Base-by-base conservation (phyloP, 768 basidiomycete species). In the Cubamyces sp. region DNA sequence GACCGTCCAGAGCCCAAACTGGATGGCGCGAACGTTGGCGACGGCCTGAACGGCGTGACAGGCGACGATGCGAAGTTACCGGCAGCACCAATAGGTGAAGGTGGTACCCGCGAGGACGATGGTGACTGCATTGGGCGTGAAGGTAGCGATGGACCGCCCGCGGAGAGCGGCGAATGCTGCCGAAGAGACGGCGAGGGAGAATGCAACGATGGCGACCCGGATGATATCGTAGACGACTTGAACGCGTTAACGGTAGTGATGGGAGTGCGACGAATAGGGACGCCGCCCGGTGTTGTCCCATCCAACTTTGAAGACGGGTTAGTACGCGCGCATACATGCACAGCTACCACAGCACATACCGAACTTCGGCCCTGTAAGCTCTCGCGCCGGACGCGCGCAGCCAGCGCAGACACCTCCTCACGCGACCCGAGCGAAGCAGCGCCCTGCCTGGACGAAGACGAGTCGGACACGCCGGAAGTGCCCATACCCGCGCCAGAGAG, bases 181-280 rank as follows among this genome's bases (percentile, higher is more conserved):
- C 81, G 75, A 3, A 81, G 71, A 8, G 80, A 82, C 9, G 82
- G 77, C 0, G 82, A 81, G 1, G 79, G 80, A 0, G 81, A 82
- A 65, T 82, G 79, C 0, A 82, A 66, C 0, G 81, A 82, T 0
- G 81, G 79, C 7, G 81, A 80, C 9, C 81, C 81, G 0, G 80
- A 71, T 3, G 82, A 83, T 14, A 83, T 74, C 0, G 82, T 80
- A 11, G 80, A 78, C 6, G 81, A 78, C 66, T 82, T 83, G 77
- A 83, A 83, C 16, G 81, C 79, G 59, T 80, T 76, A 2, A 82
- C 75, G 0, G 76, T 68, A 37, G 73, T 76, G 21, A 82, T 74
- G 26, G 74, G 75, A 3, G 79, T 75, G 47, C 73, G 74, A 16
- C 81, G 79, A n/a, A 82, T 81, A 3, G 80, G 80, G 14, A 82